These are phyloP conservation scores for Lactifluus piperatus DNA, from an alignment of 768 basidiomycete species.

Conservation along the genomic window DNA sequence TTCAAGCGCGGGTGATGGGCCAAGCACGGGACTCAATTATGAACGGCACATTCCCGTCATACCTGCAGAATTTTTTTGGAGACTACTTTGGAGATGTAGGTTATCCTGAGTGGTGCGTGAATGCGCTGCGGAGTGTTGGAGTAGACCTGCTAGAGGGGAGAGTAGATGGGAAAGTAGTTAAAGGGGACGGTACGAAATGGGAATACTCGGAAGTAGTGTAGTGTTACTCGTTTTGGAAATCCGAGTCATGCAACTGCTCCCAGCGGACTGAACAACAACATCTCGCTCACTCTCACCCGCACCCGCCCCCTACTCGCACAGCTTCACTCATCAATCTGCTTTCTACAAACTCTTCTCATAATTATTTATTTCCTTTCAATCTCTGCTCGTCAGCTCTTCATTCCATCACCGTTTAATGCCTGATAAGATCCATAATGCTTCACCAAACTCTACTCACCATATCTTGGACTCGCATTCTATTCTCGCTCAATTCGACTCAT, in stretches of 20 bases:
- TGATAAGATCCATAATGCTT: conserved; percentile 11
- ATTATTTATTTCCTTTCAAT: conserved; percentile 9
- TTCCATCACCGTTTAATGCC: conserved; percentile 16
- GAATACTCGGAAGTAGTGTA: conserved; percentile 59
- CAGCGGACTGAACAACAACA: no score
- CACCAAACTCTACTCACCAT: conserved; percentile 7
- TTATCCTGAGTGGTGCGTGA: conserved; percentile 85
- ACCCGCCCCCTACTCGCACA: no score
- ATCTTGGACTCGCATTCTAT: conserved; percentile 9
- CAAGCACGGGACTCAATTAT: conserved; percentile 74
- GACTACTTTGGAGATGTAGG: conserved; percentile 68
- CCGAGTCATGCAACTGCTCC: no score
- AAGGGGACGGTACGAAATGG: conserved; percentile 69
- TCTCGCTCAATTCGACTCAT: conserved; percentile 13
- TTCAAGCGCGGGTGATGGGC: conserved; percentile 87
- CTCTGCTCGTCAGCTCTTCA: not conserved
- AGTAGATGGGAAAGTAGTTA: conserved; percentile 38
- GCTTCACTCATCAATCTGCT: no score
- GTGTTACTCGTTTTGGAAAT: no score
- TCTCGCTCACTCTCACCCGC: no score
- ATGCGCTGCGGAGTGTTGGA: conserved; percentile 73
- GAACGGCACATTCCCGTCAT: conserved; percentile 67
- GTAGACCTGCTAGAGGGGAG: conserved; percentile 67
- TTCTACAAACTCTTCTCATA: no score
- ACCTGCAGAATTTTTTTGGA: conserved; percentile 66